phyloP scores from a whole-genome alignment of 2,329 filamentous ascomycete species.

The Xylariales sp. region DNA sequence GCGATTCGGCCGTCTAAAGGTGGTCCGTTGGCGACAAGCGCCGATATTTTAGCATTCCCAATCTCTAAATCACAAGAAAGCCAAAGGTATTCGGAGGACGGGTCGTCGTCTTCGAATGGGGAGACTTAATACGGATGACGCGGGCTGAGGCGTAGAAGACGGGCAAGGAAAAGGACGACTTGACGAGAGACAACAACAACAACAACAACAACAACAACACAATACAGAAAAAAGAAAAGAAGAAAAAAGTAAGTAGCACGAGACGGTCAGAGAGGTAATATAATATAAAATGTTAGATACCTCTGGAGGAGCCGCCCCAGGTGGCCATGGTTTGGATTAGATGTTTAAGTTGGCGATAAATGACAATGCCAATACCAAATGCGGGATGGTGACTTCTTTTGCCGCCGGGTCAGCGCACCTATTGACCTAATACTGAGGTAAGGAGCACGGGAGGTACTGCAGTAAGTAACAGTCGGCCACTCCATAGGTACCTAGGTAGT shows the following conservation, averaged over 20 bases:
- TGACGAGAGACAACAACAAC: not conserved
- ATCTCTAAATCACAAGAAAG: constrained; percentile 18
- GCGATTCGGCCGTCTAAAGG: constrained; percentile 29
- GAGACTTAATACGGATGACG: constrained; percentile 5
- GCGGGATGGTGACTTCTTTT: constrained; percentile 17
- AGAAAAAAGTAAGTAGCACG: constrained; percentile 3
- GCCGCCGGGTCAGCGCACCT: not conserved
- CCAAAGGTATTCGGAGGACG: not conserved
- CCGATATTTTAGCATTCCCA: constrained; percentile 29
- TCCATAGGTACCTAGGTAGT: no score
- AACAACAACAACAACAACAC: no score
- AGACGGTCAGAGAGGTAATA: not conserved
- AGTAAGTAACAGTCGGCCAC: no score
- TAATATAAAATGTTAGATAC: constrained; percentile 23
- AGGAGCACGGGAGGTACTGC: not conserved
- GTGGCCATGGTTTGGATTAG: constrained; percentile 21
- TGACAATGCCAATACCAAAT: constrained; percentile 2
- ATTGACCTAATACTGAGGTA: constrained; percentile 19
- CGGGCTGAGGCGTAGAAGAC: not conserved
- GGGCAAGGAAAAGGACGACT: not conserved
- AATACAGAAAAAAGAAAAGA: constrained; percentile 1
- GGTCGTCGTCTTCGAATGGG: constrained; percentile 2
- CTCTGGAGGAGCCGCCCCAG: constrained; percentile 31
- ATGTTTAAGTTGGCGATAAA: constrained; percentile 2
- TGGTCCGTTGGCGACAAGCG: constrained; percentile 28